phyloP scores from a whole-genome alignment of 2,329 filamentous ascomycete species.

The Cadophora sp. region DNA sequence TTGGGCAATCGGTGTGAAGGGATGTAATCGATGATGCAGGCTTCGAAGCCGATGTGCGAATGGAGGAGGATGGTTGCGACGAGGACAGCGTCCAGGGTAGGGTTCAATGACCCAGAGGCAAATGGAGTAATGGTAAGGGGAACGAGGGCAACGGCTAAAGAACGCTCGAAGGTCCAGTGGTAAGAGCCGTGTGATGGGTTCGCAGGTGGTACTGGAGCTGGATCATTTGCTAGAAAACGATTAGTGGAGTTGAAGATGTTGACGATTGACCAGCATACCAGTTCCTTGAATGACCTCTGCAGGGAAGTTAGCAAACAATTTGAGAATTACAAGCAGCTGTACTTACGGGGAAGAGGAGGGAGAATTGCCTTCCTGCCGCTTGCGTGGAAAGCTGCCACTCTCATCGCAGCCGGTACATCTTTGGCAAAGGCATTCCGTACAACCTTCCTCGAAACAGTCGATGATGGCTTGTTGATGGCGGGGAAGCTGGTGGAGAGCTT shows the following conservation, averaged over 20 bases:
- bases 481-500: constrained; percentile 45
- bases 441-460: constrained; percentile 37
- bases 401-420: constrained; percentile 49
- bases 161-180: constrained; percentile 97
- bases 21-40: constrained; percentile 90
- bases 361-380: constrained; percentile 78
- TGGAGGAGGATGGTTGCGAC: constrained; percentile 86
- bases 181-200: constrained; percentile 89
- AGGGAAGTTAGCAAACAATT: constrained; percentile 51
- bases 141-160: constrained; percentile 80
- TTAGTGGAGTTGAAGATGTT: constrained; percentile 32
- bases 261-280: constrained; percentile 57
- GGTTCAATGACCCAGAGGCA: constrained; percentile 89
- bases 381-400: constrained; percentile 85
- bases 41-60: constrained; percentile 95
- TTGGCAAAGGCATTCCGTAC: constrained; percentile 47
- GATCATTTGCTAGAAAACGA: constrained; percentile 75
- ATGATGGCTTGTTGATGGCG: constrained; percentile 42
- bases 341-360: constrained; percentile 84
- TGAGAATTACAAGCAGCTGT: not conserved
- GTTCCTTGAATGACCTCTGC: constrained; percentile 78
- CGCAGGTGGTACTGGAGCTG: constrained; percentile 74
- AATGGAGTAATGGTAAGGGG: constrained; percentile 92
- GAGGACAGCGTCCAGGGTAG: constrained; percentile 83
- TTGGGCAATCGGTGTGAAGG: constrained; percentile 74